Base-by-base conservation (phyloP, 2,329 filamentous ascomycete genomes). In the Talaromyces islandicus region DNA sequence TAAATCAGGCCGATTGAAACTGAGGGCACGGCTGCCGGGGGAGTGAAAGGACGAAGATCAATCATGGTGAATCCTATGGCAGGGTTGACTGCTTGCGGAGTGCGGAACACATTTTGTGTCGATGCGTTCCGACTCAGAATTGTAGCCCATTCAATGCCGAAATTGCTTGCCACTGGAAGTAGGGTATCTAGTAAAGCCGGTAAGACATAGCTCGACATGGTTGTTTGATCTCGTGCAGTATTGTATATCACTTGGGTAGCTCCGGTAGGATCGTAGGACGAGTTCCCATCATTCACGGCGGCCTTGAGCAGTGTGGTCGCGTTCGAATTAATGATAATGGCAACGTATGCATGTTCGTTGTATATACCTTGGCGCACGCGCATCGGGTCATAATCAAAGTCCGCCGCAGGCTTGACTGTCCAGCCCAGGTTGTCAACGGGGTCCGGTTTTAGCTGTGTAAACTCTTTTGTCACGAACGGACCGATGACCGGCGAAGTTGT, bases 1-100 rank as follows among this genome's bases (percentile, higher is more conserved):
- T 88, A 88, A 65, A 88, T 88, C 29, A 88, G 72, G 0, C 85
- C 85, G 57, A 88, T 85, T 1, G 79, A 83, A 2, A 88, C 81
- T 0, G 85, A 79, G 0, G 85, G 86, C 1, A 81, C 83, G 0
- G 80, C 75, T 1, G 78, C 78, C 6, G 81, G 76, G 0, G 85
- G 85, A 17, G 68, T 73, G 68, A 88, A 88, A 0, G 85, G 85
- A 2, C 85, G 77, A 4, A 88, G 75, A 60, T 88, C 85, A 69
- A 81, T 77, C 17, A 75, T 74, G 4, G 77, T 80, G 69, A 85
- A 85, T 0, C 80, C 82, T 57, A 86, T 81, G 0, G 76, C 83
- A 0, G 84, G 83, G 63, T 77, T 81, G 12, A 86, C 66, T 0
- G 82, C 81, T 64, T 85, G 83, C 0, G 83, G 82, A 0, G 74